Evolutionary conservation across 192 early-diverging fungal species (phyloP), one percentile per base, ranked within the genome.

Genomic region (Linnemannia exigua): DNA sequence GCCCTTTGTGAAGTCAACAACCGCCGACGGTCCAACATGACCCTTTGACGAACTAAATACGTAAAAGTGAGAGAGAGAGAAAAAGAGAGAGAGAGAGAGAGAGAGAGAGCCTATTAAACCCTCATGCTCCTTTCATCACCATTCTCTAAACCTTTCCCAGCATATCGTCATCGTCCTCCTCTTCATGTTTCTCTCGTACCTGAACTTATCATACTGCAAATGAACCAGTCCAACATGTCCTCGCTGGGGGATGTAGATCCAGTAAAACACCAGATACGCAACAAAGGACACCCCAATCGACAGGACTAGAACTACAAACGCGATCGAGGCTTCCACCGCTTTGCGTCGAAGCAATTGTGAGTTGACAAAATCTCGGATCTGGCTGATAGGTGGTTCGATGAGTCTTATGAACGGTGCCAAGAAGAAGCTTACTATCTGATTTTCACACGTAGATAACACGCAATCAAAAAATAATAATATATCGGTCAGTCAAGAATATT

Each of bases 251-350:
- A 89, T 75, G 36, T 83, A 82, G 1, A 75, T 11, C 80, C 72
- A 84, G 47, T 89, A 89, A 50, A 89, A 89, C 7, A 46, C 75
- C 25, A 87, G 11, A 50, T 89, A 89, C 35, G 80, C 67, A 12
- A 79, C 0, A 6, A 87, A 50, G n/a, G 88, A 71, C n/a, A 76
- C 20, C 16, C 66, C 20, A 5, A 79, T 15, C 16, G 82, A 58
- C n/a, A 75, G 15, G 3, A 61, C n/a, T 15, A 79, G 5, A 4
- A 70, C 75, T 12, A 52, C 6, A 28, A 16, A 1, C 22, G 74
- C 17, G 46, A 87, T 76, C 31, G 81, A 37, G 7, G 74, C 35
- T 52, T 87, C 76, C 31, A 87, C 66, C 50, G 71, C 73, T 31
- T 38, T 69, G 14, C 88, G 88, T 19, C 74, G 85, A 9, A 80